Evolutionary conservation across 352 stramenopile species (phyloP).

Genomic region (Pythium pyrilobum): DNA sequence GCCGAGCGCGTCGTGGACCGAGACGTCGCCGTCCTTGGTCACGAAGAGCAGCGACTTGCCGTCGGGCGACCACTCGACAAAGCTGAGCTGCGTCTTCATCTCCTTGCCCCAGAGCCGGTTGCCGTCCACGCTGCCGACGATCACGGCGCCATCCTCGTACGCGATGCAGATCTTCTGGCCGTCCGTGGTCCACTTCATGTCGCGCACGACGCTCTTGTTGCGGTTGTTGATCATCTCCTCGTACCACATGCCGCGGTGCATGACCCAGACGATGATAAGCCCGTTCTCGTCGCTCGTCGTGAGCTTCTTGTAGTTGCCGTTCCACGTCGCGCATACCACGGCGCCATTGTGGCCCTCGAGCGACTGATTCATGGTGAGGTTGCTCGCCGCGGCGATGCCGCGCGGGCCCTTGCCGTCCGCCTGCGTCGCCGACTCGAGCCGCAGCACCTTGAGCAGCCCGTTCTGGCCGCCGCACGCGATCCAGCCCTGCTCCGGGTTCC

Average conservation of each 20-base stretch:
- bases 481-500: conserved; percentile 93
- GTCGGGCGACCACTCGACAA: conserved; percentile 94
- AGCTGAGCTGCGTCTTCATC: conserved; percentile 86
- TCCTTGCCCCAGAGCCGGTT: conserved; percentile 94
- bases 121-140: conserved; percentile 92
- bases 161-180: conserved; percentile 95
- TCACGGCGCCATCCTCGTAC: conserved; percentile 93
- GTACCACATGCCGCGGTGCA: conserved; percentile 92
- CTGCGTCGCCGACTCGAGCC: conserved; percentile 74
- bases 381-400: conserved; percentile 83
- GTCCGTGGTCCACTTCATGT: conserved; percentile 95
- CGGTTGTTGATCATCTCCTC: conserved; percentile 97
- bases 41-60: conserved; percentile 87
- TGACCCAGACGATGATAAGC: conserved; percentile 95
- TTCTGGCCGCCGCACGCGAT: conserved; percentile 93
- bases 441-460: conserved; percentile 91
- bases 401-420: conserved; percentile 65
- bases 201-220: conserved; percentile 91
- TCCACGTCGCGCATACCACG: conserved; percentile 92
- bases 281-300: conserved; percentile 94
- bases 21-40: conserved; percentile 77
- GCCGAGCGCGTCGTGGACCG: conserved; percentile 83
- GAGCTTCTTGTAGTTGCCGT: conserved; percentile 93
- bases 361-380: conserved; percentile 94
- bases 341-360: conserved; percentile 90